Evolutionary conservation across 192 early-diverging fungal genomes (phyloP), one percentile per base, ranked within the genome.

Genomic region (Entomortierella chlamydospora): DNA sequence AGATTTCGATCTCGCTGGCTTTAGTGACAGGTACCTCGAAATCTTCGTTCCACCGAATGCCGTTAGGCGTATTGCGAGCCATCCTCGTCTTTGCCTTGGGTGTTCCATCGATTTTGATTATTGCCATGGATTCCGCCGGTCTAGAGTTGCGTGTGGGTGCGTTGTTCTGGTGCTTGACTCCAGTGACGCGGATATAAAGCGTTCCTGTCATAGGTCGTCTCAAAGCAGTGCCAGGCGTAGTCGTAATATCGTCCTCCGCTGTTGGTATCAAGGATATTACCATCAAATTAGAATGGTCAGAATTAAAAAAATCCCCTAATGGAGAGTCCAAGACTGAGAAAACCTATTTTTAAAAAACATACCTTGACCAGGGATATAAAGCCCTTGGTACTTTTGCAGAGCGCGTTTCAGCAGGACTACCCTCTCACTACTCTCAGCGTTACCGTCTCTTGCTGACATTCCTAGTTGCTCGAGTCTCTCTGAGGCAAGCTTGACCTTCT

Each of bases 1-100:
- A 87, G 29, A 99, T 89, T 82, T 99, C 98, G 15, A 99, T 88
- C 67, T 99, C 98, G 26, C 92, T 91, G 2, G 92, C 95, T 73
- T 93, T 93, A 57, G 95, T 93, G 26, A 99, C 92, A 55, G 88
- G 84, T n/a, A 97, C 89, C 74, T 94, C 93, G 82, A 95, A 95
- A 33, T 93, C 91, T 47, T 97, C 95, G 67, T 88, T 89, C 92
- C 93, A 99, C 28, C 83, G 82, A 64, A 91, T 91, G 63, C 91
- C 92, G 25, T 53, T 43, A n/a, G 50, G 68, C n/a, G 53, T 57
- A 26, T 63, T 78, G 29, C 87, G 86, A 11, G 90, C 87, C 30
- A 90, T 86, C 20, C 87, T 87, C 29, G 97, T 92, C 54, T 88
- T 91, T 34, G 88, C 94, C 30, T 88, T 91, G 18, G 87, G 83